Conservation (phyloP, 2,329 filamentous ascomycete genomes). For the Pseudocercospora vitis region DNA sequence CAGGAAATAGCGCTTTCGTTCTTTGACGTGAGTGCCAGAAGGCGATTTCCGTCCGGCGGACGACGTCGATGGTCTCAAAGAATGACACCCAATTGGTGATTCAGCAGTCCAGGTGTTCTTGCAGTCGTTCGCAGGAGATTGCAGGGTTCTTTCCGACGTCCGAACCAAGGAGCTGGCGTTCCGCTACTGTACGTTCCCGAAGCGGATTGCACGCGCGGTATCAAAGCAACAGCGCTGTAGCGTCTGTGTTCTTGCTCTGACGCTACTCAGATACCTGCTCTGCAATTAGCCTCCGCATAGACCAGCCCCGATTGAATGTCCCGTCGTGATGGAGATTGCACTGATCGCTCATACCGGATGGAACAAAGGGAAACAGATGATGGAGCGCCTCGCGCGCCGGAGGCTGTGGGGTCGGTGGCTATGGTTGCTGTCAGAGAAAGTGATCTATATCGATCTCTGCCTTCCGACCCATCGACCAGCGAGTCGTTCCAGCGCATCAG, state of each 20-base stretch:
- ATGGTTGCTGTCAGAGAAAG: conserved; percentile 28
- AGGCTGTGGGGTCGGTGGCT: conserved; percentile 26
- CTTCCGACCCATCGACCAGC: conserved; percentile 19
- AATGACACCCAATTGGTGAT: conserved; percentile 25
- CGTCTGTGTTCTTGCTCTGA: conserved; percentile 29
- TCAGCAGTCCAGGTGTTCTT: conserved; percentile 29
- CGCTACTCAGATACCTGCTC: conserved; percentile 26
- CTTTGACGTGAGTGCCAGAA: conserved; percentile 35
- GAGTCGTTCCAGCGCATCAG: conserved; percentile 21
- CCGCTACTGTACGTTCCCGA: conserved; percentile 37
- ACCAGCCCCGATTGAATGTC: conserved; percentile 20
- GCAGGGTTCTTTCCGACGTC: conserved; percentile 37
- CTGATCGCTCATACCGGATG: conserved; percentile 27
- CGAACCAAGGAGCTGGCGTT: conserved; percentile 35
- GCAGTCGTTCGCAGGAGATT: conserved; percentile 43
- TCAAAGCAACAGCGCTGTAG: conserved; percentile 33
- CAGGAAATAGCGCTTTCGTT: conserved; percentile 30
- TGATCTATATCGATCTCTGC: conserved; percentile 20
- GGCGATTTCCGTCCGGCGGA: conserved; percentile 24
- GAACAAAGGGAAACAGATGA: conserved; percentile 29
- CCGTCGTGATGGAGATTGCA: conserved; percentile 23
- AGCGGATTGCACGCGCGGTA: conserved; percentile 30
- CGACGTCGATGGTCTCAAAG: conserved; percentile 24
- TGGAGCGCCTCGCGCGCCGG: conserved; percentile 25
- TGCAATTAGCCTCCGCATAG: conserved; percentile 27